Conservation (phyloP, 495 filamentous ascomycete species). For the Haplographium delicatum region DNA sequence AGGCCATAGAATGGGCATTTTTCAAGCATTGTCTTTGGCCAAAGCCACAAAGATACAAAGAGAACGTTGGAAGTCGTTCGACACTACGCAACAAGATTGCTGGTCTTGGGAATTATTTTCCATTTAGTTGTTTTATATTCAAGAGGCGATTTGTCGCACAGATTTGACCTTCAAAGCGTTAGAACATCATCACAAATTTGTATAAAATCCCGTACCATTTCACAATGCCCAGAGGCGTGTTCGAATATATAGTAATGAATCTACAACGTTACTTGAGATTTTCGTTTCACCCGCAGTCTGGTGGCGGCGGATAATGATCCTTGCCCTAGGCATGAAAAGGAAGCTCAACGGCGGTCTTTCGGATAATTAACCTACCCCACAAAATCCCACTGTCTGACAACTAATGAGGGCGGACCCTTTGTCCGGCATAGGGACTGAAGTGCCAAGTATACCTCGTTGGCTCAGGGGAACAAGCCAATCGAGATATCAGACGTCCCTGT, state of each 20-base stretch:
- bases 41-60: constrained; percentile 6
- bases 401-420: no score
- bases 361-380: no score
- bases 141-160: no score
- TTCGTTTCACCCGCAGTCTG: background rate
- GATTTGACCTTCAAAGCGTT: no score
- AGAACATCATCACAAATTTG: no score
- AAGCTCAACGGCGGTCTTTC: no score
- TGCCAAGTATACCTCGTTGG: background rate
- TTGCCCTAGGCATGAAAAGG: background rate
- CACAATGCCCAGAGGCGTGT: no score
- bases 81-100: background rate
- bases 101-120: background rate
- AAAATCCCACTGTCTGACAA: no score
- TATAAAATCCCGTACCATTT: no score
- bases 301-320: background rate
- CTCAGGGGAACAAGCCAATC: background rate
- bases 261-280: background rate
- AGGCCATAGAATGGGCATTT: constrained; percentile 30
- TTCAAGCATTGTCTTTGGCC: constrained; percentile 12
- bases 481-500: background rate
- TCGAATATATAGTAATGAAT: no score
- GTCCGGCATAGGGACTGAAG: no score
- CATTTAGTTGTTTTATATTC: no score
- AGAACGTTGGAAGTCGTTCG: constrained; percentile 1